A percentile compares a stretch with the other conserved stretches of the same genome.
Conservation (phyloP, 2,329 filamentous ascomycete genomes). For the Beauveria brongniartii region DNA sequence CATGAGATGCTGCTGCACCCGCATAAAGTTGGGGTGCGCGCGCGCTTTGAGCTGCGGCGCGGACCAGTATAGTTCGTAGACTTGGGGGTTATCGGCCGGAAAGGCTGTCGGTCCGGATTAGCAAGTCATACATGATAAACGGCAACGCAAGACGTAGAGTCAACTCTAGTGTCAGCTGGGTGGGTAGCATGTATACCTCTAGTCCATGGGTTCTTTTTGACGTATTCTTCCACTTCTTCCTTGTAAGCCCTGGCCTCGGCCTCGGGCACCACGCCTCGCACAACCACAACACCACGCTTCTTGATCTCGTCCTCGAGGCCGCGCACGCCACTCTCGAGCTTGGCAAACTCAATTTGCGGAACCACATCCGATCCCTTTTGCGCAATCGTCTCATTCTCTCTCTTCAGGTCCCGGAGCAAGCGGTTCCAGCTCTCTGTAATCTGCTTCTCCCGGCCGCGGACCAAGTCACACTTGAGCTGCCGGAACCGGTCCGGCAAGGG, state of each 20-base stretch:
- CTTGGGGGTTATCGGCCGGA: slow-evolving; percentile 56
- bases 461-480: slow-evolving; percentile 45
- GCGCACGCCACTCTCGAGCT: slow-evolving; percentile 32
- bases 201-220: slow-evolving; percentile 53
- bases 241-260: slow-evolving; percentile 58
- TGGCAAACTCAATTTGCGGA: slow-evolving; percentile 41
- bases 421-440: slow-evolving; percentile 41
- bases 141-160: neutral
- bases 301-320: slow-evolving; percentile 40
- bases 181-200: slow-evolving; percentile 30
- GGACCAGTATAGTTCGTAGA: slow-evolving; percentile 73
- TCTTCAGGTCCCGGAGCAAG: slow-evolving; percentile 35
- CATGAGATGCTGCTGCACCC: slow-evolving; percentile 55
- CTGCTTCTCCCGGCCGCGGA: slow-evolving; percentile 38
- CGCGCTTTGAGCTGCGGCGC: slow-evolving; percentile 59
- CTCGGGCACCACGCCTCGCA: slow-evolving; percentile 57
- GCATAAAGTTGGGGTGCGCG: slow-evolving; percentile 55
- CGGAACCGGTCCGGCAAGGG: slow-evolving; percentile 49
- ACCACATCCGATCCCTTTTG: slow-evolving; percentile 38
- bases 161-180: no score
- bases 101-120: slow-evolving; percentile 40
- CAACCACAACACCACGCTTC: slow-evolving; percentile 54
- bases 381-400: slow-evolving; percentile 41
- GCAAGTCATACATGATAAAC: neutral
- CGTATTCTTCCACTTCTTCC: slow-evolving; percentile 55